A percentile compares a stretch with the other conserved stretches of the same genome.
Evolutionary conservation across 2,329 filamentous ascomycete genomes (phyloP).

Genomic region (Pezicula neosporulosa): DNA sequence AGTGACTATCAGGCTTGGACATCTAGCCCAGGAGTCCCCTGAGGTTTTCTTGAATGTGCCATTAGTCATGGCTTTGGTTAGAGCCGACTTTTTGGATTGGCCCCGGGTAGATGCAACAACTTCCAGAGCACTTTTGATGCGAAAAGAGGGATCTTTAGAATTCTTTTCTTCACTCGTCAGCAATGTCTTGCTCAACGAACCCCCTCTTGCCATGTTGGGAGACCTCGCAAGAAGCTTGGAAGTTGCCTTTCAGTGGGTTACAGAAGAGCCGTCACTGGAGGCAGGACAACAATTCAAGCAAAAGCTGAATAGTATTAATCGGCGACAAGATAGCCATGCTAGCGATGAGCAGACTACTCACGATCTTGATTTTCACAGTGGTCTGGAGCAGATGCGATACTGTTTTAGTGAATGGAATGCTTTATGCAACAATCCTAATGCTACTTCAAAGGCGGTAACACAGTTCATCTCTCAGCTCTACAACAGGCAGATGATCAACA

Average conservation of each 20-base stretch:
- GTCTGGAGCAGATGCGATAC: constrained; percentile 86
- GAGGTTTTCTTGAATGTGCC: constrained; percentile 54
- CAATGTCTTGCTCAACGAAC: constrained; percentile 72
- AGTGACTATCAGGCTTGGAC: constrained; percentile 52
- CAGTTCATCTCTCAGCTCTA: constrained; percentile 86
- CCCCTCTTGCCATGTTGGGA: constrained; percentile 73
- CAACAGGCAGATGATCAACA: constrained; percentile 66
- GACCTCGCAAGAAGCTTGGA: constrained; percentile 84
- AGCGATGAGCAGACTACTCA: constrained; percentile 51
- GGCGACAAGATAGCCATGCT: constrained; percentile 40
- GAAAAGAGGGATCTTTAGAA: constrained; percentile 69
- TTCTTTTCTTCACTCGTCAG: constrained; percentile 80
- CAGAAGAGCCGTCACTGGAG: constrained; percentile 64
- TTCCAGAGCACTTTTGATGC: constrained; percentile 67
- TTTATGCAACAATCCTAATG: constrained; percentile 72
- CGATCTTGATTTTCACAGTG: constrained; percentile 29
- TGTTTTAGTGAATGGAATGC: constrained; percentile 94
- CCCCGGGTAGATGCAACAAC: constrained; percentile 67
- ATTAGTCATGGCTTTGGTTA: constrained; percentile 53
- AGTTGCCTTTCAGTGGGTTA: constrained; percentile 76
- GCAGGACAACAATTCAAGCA: constrained; percentile 69
- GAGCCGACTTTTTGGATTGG: constrained; percentile 61
- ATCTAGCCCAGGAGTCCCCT: constrained; percentile 34
- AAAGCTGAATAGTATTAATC: constrained; percentile 52
- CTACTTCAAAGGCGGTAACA: constrained; percentile 66